Conservation (phyloP, 768 basidiomycete species). For the Amyloporia xantha region DNA sequence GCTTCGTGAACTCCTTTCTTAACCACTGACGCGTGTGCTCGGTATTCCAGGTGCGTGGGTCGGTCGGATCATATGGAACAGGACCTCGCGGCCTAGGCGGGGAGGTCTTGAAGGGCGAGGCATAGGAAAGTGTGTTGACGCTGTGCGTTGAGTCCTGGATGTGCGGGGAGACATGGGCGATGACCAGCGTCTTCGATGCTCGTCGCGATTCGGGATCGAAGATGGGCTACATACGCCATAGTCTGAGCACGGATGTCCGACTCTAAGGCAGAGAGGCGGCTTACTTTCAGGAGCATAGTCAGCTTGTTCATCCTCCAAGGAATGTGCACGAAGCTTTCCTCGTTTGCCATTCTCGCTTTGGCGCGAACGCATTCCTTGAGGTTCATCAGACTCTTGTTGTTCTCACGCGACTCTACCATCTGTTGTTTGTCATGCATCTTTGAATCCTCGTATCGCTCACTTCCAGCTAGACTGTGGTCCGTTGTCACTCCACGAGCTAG, state of each 20-base stretch:
- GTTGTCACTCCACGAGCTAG: not conserved
- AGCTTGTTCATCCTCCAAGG: constrained; percentile 30
- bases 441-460: constrained; percentile 31
- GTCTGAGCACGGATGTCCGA: not conserved
- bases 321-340: constrained; percentile 32
- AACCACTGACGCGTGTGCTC: constrained; percentile 25
- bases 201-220: constrained; percentile 30
- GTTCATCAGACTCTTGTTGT: constrained; percentile 31
- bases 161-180: constrained; percentile 32
- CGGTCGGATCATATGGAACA: constrained; percentile 25
- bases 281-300: constrained; percentile 30
- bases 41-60: constrained; percentile 30
- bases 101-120: constrained; percentile 27
- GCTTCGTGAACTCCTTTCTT: constrained; percentile 19
- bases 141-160: constrained; percentile 29
- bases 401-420: constrained; percentile 29
- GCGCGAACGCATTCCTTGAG: constrained; percentile 33
- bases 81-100: constrained; percentile 25
- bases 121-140: constrained; percentile 28
- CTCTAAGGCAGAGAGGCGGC: not conserved
- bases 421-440: constrained; percentile 30
- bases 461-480: constrained; percentile 26
- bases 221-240: constrained; percentile 21
- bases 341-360: constrained; percentile 29
- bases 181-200: constrained; percentile 26